Conservation (phyloP, 2,329 filamentous ascomycete genomes). For the Sporothrix protearum region DNA sequence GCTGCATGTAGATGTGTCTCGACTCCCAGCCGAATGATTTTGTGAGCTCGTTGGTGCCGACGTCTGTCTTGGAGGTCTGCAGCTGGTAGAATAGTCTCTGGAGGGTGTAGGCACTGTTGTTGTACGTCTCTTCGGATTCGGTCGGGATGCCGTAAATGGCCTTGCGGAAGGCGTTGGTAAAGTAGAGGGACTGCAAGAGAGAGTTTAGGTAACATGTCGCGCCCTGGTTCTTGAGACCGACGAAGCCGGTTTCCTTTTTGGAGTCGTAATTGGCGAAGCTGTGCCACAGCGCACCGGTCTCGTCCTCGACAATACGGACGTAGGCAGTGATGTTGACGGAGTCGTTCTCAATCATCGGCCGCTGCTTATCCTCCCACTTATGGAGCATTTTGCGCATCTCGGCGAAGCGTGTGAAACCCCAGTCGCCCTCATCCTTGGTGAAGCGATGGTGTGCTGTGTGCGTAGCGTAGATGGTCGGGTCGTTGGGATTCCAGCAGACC, state of each 20-base stretch:
- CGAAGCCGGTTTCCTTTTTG: slow-evolving; percentile 98
- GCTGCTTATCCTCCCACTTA: slow-evolving; percentile 59
- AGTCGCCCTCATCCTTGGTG: slow-evolving; percentile 93
- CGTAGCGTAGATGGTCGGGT: slow-evolving; percentile 79
- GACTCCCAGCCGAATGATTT: slow-evolving; percentile 98
- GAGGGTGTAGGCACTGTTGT: slow-evolving; percentile 88
- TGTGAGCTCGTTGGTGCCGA: slow-evolving; percentile 88
- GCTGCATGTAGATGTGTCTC: slow-evolving; percentile 95
- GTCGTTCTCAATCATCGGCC: slow-evolving; percentile 75
- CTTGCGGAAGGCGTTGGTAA: slow-evolving; percentile 92
- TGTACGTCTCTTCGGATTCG: slow-evolving; percentile 71
- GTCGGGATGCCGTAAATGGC: slow-evolving; percentile 98
- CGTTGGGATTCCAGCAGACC: slow-evolving; percentile 89
- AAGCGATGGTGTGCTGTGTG: slow-evolving; percentile 91
- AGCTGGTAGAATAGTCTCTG: slow-evolving; percentile 93
- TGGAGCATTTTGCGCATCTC: slow-evolving; percentile 84
- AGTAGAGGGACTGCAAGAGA: slow-evolving; percentile 77
- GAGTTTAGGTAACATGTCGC: slow-evolving; percentile 89
- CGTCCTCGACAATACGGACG: slow-evolving; percentile 76
- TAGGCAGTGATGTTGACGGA: slow-evolving; percentile 77
- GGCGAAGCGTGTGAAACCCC: slow-evolving; percentile 96
- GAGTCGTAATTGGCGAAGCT: slow-evolving; percentile 94
- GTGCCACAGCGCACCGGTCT: slow-evolving; percentile 86
- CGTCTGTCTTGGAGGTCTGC: slow-evolving; percentile 78
- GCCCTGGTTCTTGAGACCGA: slow-evolving; percentile 93